These are phyloP conservation scores for Mesotaenium endlicherianum DNA, from an alignment of 139 green algal genomes.

Conservation along the genomic window DNA sequence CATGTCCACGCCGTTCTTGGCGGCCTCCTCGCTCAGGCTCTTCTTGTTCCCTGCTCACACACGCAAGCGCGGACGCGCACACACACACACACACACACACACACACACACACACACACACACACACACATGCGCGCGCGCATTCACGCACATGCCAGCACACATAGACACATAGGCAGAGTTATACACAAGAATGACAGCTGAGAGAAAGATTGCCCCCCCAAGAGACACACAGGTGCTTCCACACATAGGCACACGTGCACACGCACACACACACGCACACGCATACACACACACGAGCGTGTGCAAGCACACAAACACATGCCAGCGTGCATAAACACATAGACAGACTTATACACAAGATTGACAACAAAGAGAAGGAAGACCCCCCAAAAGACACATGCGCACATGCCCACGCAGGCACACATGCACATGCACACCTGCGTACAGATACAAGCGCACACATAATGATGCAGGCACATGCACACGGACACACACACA, in stretches of 20 bases:
- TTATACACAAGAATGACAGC: not conserved
- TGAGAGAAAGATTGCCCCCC: not conserved
- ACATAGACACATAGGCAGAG: not conserved
- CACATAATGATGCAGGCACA: no score
- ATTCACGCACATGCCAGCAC: not conserved
- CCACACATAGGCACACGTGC: not conserved
- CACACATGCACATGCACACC: no score
- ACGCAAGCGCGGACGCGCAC: not conserved
- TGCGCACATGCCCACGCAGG: no score
- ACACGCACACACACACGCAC: not conserved
- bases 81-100: not conserved
- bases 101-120: not conserved
- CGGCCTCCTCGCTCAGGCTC: constrained; percentile 70
- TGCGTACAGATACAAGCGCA: no score
- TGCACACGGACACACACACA: no score
- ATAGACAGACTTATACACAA: no score
- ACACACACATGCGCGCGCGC: not conserved
- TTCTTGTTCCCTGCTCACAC: constrained; percentile 62
- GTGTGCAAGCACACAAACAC: not conserved
- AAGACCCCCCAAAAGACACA: no score
- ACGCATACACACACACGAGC: not conserved
- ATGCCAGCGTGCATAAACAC: no score
- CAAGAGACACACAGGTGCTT: not conserved
- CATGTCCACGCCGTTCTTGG: constrained; percentile 64
- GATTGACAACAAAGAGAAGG: not conserved